Evolutionary conservation across 2,329 filamentous ascomycete genomes (phyloP).

Genomic region (Penicillium corylophilum): DNA sequence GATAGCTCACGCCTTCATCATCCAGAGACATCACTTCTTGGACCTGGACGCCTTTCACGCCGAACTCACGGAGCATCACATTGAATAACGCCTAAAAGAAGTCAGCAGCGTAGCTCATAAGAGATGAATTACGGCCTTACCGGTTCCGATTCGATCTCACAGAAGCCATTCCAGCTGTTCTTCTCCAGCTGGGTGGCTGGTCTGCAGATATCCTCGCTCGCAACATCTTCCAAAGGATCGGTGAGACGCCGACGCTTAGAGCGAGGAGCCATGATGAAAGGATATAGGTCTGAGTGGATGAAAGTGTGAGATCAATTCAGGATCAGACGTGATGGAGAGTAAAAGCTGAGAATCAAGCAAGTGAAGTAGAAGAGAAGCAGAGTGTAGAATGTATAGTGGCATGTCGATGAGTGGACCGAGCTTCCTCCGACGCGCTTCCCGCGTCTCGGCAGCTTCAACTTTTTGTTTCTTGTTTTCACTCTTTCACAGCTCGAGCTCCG

Average conservation of each 20-base stretch:
- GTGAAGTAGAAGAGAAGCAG: neutral
- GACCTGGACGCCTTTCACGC: constrained; percentile 69
- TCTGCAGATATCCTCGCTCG: constrained; percentile 27
- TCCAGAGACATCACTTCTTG: constrained; percentile 76
- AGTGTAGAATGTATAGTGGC: constrained; percentile 14
- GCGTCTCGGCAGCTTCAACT: constrained; percentile 24
- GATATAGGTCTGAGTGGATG: neutral
- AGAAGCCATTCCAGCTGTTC: constrained; percentile 47
- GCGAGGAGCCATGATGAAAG: constrained; percentile 28
- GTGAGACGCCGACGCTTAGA: constrained; percentile 31
- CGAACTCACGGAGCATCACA: constrained; percentile 75
- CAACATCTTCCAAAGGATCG: constrained; percentile 18
- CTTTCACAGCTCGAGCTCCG: neutral
- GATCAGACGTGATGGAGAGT: neutral
- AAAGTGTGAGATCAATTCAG: neutral
- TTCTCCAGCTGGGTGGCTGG: constrained; percentile 41
- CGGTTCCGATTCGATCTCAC: constrained; percentile 85
- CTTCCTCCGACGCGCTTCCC: constrained; percentile 27
- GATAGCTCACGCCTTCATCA: constrained; percentile 58
- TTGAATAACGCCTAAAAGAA: constrained; percentile 72
- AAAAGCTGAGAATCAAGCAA: neutral
- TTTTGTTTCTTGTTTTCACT: constrained; percentile 19
- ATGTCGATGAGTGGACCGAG: constrained; percentile 21
- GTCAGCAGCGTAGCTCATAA: neutral
- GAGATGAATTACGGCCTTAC: constrained; percentile 48